Evolutionary conservation across 306 rosid species (phyloP), one percentile per base, ranked within the genome.

Genomic region (Fragaria ananassa): DNA sequence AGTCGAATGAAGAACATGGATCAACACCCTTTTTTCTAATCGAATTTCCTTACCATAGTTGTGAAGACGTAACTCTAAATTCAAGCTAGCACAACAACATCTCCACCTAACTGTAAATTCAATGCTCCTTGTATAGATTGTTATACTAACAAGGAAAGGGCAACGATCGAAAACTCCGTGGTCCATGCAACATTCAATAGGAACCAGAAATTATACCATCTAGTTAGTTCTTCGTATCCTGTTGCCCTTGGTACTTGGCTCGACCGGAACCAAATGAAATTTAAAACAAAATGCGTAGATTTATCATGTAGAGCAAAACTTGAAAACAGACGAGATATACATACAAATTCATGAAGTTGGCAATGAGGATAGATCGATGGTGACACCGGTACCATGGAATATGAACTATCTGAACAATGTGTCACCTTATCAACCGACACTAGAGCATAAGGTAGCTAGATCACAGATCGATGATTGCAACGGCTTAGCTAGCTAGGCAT

Each of bases 131-230:
- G 23, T 13, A 34, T 34, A 35, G 44, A 34, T 27, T 14, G 68
- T 31, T 7, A 6, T 35, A 34, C 44, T 34, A 63, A 63, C 12
- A 34, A 42, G 62, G 41, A 37, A 63, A 39, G 23, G 2, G 47
- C 35, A 35, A 21, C 17, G 11, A 63, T 27, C 21, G 7, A 29
- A 14, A 18, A 15, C 21, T 47, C 21, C 23, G 84, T 76, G 81
- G 81, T 76, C 81, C 81, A 81, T 12, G 21, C 27, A 44, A 70
- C 44, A 61, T 42, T 29, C 69, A 25, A 9, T 53, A 51, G 12
- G 10, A 70, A 70, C 53, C 31, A n/a, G 61, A 78, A 46, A 51
- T 61, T 70, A 64, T 63, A 63, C 37, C 21, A 15, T 62, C 41
- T 29, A 45, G 41, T 34, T 6, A 31, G 18, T 49, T 37, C 63